Evolutionary conservation across 441 rosid species (phyloP), one percentile per base, ranked within the genome.

Genomic region (Jatropha multifida): DNA sequence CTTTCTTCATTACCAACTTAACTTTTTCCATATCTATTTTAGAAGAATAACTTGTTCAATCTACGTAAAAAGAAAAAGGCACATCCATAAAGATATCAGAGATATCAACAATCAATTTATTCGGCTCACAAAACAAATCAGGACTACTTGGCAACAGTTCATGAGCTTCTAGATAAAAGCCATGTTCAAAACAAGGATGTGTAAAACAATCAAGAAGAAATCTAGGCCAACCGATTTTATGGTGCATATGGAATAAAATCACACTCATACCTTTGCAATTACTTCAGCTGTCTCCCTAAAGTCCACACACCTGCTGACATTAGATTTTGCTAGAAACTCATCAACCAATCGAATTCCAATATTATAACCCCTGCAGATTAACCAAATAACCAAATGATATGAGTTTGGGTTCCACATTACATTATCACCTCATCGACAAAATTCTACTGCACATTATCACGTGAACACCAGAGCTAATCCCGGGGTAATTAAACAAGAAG

Each of bases 251-350:
- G 46, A 40, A 42, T 13, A 13, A 54, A 60, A 42, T 7, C 62
- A 26, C 70, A 60, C 62, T 40, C 74, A 73, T 68, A 93, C 97
- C 94, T 95, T 95, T 69, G 99, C 97, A 75, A 95, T 90, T 72
- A 87, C 84, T 78, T 93, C 97, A 72, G 94, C 90, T 38, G 97
- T 95, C 88, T 93, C 98, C 86, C 79, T 95, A 68, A 95, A 95
- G 88, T 95, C 94, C 40, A 92, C 90, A 48, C 99, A 95, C 88
- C 95, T 90, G 76, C 87, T 78, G 61, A 92, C 90, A 80, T 92
- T 91, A 54, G 99, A 91, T 85, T 92, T 95, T 15, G 97, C 97
- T 51, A 95, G 84, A 79, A 94, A 92, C 85, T 95, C 97, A 64
- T 95, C 98, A 77, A 95, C 87, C 78, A 92, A 82, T 69, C 97